Evolutionary conservation across 495 filamentous ascomycete genomes (phyloP), one percentile per base, ranked within the genome.

Genomic region (Talaromyces nanjingensis): DNA sequence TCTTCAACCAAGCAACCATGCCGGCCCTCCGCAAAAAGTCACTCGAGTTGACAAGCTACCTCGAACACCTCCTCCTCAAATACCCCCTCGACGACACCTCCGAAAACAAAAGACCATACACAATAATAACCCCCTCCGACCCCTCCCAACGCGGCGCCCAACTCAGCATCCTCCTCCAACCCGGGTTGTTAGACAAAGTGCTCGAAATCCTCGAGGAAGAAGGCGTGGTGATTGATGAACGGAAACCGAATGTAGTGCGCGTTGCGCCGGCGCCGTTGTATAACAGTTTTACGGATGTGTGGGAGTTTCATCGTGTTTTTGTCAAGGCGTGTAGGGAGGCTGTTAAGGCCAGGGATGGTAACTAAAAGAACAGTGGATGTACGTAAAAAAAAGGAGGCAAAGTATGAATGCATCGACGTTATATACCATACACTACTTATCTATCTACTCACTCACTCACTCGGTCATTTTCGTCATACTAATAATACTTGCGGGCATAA

Each of bases 181-280:
- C 82, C 1, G 88, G 87, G 0, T 70, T 96, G 57, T 77, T 97
- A 52, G 87, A 91, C 63, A 64, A 68, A 3, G 86, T 96, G 0
- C 85, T 93, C 77, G 74, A 84, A 60, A 76, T 76, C 59, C 69
- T 98, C 37, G 86, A 96, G 68, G 79, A 83, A 49, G 74, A 83
- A 12, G 87, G 86, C 3, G 85, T 96, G 9, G 83, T 98, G 24
- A 86, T 96, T 37, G 94, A 98, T 71, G 91, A 98, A 78, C 78
- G 94, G 65, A 87, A 86, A 70, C 94, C 94, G 22, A 87, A 97
- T 73, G 96, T 98, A 27, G 83, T 98, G 33, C 80, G 94, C 6
- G 90, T 97, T n/a, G 92, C 93, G 18, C 96, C 94, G 1, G 87
- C 91, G 33, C 93, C 94, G 37, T 70, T 98, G 60, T 98, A 96